These are phyloP conservation scores for Botrytis byssoidea DNA, from an alignment of 2,329 filamentous ascomycete genomes.

Conservation along the genomic window DNA sequence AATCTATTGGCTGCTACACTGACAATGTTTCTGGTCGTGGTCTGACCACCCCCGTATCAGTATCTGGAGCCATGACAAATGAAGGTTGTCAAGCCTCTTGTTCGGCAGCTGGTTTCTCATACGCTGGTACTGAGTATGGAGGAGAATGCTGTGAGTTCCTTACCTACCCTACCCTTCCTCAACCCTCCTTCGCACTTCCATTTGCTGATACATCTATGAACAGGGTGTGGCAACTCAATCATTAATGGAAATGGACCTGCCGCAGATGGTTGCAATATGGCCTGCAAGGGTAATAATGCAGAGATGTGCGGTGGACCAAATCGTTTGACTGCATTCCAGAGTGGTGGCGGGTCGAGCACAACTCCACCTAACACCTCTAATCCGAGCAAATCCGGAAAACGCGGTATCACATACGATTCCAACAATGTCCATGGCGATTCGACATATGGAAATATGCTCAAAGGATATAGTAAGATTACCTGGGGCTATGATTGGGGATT, in stretches of 20 bases:
- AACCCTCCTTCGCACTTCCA: not conserved
- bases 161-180: not conserved
- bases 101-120: conserved; percentile 20
- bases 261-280: conserved; percentile 34
- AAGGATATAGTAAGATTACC: conserved; percentile 44
- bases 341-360: not conserved
- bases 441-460: conserved; percentile 44
- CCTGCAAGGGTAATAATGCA: conserved; percentile 32
- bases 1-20: conserved; percentile 19
- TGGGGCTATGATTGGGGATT: conserved; percentile 71
- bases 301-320: conserved; percentile 33
- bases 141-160: conserved; percentile 28
- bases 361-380: conserved; percentile 4
- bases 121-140: conserved; percentile 27
- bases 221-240: conserved; percentile 28
- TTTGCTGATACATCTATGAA: not conserved
- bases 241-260: conserved; percentile 27
- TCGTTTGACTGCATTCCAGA: conserved; percentile 21
- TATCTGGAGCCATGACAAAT: conserved; percentile 25
- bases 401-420: conserved; percentile 66
- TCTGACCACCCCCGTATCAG: not conserved
- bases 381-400: conserved; percentile 46
- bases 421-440: conserved; percentile 36
- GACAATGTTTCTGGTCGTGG: conserved; percentile 22
- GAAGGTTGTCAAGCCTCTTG: conserved; percentile 26